Percentiles rank a stretch among this genome's conserved stretches.
phyloP scores from a whole-genome alignment of 2,329 filamentous ascomycete genomes.

The Dactylonectria estremocensis region DNA sequence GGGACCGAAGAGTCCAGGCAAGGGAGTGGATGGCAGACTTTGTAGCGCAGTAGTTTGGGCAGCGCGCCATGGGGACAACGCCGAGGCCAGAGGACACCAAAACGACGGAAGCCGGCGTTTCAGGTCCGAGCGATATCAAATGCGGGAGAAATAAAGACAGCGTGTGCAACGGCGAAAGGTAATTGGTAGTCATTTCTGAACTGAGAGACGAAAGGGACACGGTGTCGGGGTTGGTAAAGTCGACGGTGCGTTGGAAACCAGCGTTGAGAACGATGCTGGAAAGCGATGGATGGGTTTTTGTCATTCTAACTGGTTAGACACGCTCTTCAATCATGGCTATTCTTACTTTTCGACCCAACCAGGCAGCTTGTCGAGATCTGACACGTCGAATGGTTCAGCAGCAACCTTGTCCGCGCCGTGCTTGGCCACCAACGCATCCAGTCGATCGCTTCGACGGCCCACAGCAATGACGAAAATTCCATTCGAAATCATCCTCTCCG shows the following conservation, averaged over 20 bases:
- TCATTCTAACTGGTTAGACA: conserved; percentile 10
- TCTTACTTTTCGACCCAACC: conserved; percentile 29
- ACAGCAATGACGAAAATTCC: conserved; percentile 61
- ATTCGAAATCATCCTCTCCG: conserved; percentile 56
- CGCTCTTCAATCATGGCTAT: neutral
- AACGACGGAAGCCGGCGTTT: conserved; percentile 8
- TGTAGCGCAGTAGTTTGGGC: conserved; percentile 35
- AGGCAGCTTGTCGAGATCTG: conserved; percentile 54
- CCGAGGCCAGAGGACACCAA: conserved; percentile 34
- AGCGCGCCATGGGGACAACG: conserved; percentile 19
- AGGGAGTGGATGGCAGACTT: conserved; percentile 38
- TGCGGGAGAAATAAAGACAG: conserved; percentile 32
- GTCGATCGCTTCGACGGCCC: conserved; percentile 62
- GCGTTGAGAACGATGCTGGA: conserved; percentile 67
- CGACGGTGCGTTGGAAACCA: conserved; percentile 63
- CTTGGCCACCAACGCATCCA: conserved; percentile 62
- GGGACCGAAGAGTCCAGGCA: conserved; percentile 25
- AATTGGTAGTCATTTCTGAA: conserved; percentile 29
- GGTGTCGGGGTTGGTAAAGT: conserved; percentile 33
- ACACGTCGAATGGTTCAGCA: conserved; percentile 58
- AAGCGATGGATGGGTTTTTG: conserved; percentile 49
- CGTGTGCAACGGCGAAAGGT: conserved; percentile 30
- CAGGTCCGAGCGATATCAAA: conserved; percentile 30
- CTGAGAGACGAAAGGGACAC: conserved; percentile 46
- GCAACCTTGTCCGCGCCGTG: conserved; percentile 58